phyloP scores from a whole-genome alignment of 2,329 filamentous ascomycete genomes.

The Fusarium musae region DNA sequence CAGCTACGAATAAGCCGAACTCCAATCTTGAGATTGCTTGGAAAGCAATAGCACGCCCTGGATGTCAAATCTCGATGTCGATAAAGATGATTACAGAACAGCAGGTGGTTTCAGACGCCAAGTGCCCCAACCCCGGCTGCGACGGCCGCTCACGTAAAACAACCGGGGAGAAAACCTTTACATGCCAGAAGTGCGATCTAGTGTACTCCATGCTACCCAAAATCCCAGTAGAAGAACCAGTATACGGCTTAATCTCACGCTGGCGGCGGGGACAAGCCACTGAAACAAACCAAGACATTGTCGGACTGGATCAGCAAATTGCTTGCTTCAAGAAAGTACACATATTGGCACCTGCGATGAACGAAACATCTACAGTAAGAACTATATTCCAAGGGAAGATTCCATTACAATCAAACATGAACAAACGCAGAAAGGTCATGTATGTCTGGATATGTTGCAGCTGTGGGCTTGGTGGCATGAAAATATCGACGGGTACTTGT shows the following conservation, averaged over 20 bases:
- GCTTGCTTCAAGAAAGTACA: neutral
- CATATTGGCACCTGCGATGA: neutral
- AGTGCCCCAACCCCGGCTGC: neutral
- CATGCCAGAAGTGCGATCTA: neutral
- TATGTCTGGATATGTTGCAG: neutral
- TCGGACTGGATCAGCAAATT: neutral
- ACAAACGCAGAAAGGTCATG: rapidly evolving
- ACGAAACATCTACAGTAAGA: rapidly evolving
- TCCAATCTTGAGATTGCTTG: neutral
- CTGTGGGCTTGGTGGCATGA: neutral
- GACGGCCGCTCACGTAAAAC: neutral
- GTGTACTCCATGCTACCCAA: neutral
- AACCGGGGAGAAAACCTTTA: neutral
- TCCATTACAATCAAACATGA: rapidly evolving
- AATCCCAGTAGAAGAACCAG: rapidly evolving
- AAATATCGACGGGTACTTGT: rapidly evolving
- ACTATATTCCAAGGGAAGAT: rapidly evolving
- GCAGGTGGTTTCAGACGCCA: rapidly evolving
- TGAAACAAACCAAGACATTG: neutral
- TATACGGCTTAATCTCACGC: rapidly evolving
- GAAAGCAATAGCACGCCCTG: neutral
- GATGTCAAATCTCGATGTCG: neutral
- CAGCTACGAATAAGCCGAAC: too few relatives aligned
- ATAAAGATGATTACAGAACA: neutral
- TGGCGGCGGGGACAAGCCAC: neutral